A percentile compares a stretch with the other conserved stretches of the same genome.
These are phyloP conservation scores for Mucor sp. DNA, from an alignment of 371 early-diverging fungal genomes.

Conservation along the genomic window DNA sequence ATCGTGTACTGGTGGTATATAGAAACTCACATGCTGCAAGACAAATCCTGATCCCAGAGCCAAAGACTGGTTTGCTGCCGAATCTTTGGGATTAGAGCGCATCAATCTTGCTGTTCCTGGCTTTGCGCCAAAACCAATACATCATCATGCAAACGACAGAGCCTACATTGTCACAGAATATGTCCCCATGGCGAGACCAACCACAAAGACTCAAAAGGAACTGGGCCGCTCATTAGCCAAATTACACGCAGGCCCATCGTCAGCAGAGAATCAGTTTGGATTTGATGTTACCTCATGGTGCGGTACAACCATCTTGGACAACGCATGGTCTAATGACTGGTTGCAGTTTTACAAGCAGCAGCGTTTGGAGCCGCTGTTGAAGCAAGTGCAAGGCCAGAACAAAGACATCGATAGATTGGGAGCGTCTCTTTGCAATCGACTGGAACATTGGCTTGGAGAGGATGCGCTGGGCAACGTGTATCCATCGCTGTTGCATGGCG, in stretches of 20 bases:
- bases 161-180: slow-evolving; percentile 22
- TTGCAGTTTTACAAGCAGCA: slow-evolving; percentile 26
- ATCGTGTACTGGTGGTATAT: background rate
- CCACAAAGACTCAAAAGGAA: background rate
- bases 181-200: slow-evolving; percentile 1
- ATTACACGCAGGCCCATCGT: slow-evolving; percentile 20
- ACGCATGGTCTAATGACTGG: slow-evolving; percentile 31
- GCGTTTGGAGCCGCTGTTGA: slow-evolving; percentile 24
- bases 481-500: slow-evolving; percentile 32
- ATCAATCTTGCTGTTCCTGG: slow-evolving; percentile 17
- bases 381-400: slow-evolving; percentile 10
- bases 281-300: slow-evolving; percentile 35
- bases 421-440: background rate
- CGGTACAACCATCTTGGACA: slow-evolving; percentile 34
- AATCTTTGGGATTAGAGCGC: slow-evolving; percentile 15
- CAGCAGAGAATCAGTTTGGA: slow-evolving; percentile 24
- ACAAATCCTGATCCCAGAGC: slow-evolving; percentile 8
- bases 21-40: background rate
- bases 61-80: slow-evolving; percentile 16
- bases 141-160: background rate
- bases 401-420: slow-evolving; percentile 14
- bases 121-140: slow-evolving; percentile 17
- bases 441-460: slow-evolving; percentile 20
- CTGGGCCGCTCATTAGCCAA: slow-evolving; percentile 12
- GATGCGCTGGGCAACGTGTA: background rate